Evolutionary conservation across 148 eudicot genomes (phyloP), one percentile per base, ranked within the genome.

Genomic region (Dianthus caryophyllus): DNA sequence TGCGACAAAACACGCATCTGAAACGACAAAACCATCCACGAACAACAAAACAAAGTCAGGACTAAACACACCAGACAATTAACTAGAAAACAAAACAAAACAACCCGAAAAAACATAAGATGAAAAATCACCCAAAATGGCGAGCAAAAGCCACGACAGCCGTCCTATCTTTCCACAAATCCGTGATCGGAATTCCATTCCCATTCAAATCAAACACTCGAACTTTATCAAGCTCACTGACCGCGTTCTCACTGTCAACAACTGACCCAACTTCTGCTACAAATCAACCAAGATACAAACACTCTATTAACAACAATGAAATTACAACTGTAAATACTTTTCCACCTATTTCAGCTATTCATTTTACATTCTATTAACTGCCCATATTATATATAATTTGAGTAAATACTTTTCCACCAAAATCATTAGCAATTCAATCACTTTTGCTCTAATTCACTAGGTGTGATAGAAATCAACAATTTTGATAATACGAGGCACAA

Each of bases 61-160:
- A 59, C 4, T 2, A 30, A 33, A 20, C 44, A 39, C 29, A 49
- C 10, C 47, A 56, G 49, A 33, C 51, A 20, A 41, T 27, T 17
- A 9, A 15, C 10, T 55, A 12, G 44, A 44, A 13, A 11, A 39
- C 9, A 22, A 17, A 27, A 48, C 18, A 25, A 39, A 38, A 38
- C 21, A 15, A 2, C 17, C 43, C 25, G 65, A 6, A 15, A 22
- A n/a, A n/a, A n/a, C n/a, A n/a, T n/a, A 30, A 60, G 20, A 53
- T 26, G 16, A 30, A 13, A 58, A 58, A 60, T 27, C 68, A 94
- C 97, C 99, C 99, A 36, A 90, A 95, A 87, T 95, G 99, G 29
- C 99, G 93, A 74, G 99, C 96, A 70, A 95, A 95, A 44, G 99
- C 97, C 46, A 90, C 84, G 66, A 95, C 89, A 46, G 89, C 96